Conservation (phyloP, 2,329 filamentous ascomycete genomes). For the Ophiognomonia clavigignenti-juglandacearum region DNA sequence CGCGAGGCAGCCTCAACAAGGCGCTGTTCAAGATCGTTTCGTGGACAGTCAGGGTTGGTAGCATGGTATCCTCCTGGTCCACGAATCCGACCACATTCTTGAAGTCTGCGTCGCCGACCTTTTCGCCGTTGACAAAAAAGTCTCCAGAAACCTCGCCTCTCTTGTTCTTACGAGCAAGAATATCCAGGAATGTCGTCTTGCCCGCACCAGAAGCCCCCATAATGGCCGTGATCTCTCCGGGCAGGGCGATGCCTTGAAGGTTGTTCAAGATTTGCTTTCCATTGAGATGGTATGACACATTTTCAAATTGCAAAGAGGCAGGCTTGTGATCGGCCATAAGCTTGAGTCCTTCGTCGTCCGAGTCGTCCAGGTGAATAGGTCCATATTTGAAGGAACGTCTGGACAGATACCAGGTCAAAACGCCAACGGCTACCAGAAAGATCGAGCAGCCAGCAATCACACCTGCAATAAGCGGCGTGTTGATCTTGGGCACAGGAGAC, state of each 20-base stretch:
- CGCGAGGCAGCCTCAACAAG: constrained; percentile 80
- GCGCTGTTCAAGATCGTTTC: constrained; percentile 96
- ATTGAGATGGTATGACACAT: constrained; percentile 81
- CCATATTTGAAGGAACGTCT: constrained; percentile 67
- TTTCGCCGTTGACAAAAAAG: constrained; percentile 92
- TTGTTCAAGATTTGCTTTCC: constrained; percentile 78
- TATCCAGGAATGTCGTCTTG: constrained; percentile 96
- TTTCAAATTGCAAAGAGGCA: constrained; percentile 80
- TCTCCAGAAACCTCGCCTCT: constrained; percentile 72
- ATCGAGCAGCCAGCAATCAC: constrained; percentile 83
- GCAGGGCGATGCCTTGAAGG: constrained; percentile 82
- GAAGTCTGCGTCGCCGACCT: constrained; percentile 78
- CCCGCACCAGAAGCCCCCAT: constrained; percentile 98
- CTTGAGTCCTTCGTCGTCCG: constrained; percentile 80
- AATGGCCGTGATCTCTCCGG: constrained; percentile 93
- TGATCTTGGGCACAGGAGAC: constrained; percentile 87
- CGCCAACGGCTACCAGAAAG: constrained; percentile 81
- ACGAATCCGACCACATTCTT: constrained; percentile 93
- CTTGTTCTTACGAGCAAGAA: constrained; percentile 95
- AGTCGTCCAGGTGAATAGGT: constrained; percentile 79
- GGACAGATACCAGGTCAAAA: constrained; percentile 83
- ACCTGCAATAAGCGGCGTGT: constrained; percentile 90
- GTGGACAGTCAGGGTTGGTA: constrained; percentile 92
- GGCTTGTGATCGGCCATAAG: constrained; percentile 90
- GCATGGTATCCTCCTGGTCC: constrained; percentile 96